Base-by-base conservation (phyloP, 2,329 filamentous ascomycete genomes). In the Botrytis fragariae region DNA sequence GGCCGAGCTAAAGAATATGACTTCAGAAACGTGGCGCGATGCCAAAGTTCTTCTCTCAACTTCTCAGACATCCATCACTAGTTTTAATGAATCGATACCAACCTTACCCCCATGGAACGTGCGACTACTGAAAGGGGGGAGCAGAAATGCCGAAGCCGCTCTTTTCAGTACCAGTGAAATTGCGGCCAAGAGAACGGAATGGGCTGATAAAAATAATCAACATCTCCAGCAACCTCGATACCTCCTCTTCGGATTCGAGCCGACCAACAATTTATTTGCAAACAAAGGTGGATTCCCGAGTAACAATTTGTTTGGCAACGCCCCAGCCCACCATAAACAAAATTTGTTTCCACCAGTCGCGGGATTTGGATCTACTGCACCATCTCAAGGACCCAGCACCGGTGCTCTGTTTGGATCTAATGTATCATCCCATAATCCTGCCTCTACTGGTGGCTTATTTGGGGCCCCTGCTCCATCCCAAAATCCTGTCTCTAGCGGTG, bases 1-100 rank as follows among this genome's bases (percentile, higher is more conserved):
- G 35, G 90, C 90, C 57, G 86, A 90, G 67, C 83, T 87, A 45
- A 84, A 83, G 35, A 85, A 88, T 76, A 81, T 80, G 22, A 86
- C 84, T 4, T 83, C 84, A 0, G 86, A 88, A 74, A 86, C 83
- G 42, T 87, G 84, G 82, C 81, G 81, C 6, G 83, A 86, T 75
- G 81, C 81, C 67, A 81, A 84, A 74, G 77, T 85, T 74, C 81
- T 82, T 61, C 78, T 86, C 69, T 84, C 86, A 1, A 87, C 85
- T 0, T 87, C 85, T 0, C 85, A 87, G 76, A 86, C 86, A 0
- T 83, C 83, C 1, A 87, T 84, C 74, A 82, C 83, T 18, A 85
- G 85, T 1, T 80, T 87, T 6, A 83, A 82, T n/a, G 85, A 87
- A 75, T 81, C 79, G 6, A 84, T 86, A 16, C 86, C 86, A 1